Evolutionary conservation across 1,284 basidiomycete genomes (phyloP), one percentile per base, ranked within the genome.

Genomic region (Boletus sp.): DNA sequence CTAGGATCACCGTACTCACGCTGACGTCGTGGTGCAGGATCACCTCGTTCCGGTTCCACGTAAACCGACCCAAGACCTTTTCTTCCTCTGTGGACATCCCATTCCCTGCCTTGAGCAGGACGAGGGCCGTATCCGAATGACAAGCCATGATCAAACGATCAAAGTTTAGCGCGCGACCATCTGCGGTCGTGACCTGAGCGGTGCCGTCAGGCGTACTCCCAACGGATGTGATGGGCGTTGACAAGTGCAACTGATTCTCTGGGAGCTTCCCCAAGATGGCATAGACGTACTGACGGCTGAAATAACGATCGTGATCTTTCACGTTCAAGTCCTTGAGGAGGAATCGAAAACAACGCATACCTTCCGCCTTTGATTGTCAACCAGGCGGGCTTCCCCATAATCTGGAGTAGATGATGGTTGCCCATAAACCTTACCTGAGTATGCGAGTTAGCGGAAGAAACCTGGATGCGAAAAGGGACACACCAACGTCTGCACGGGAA

Each of bases 131-230:
- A 58, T 91, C 84, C 0, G 88, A 85, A 58, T 92, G 89, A 43
- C 77, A 84, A 3, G 88, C 87, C 32, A 93, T 68, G 40, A 92
- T 84, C 46, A 93, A 83, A 60, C 84, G 81, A 65, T 92, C 88
- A 61, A 81, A 91, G 8, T 55, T 54, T 12, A 71, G 60, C 13
- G 67, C 65, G 20, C 66, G 59, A 1, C 78, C 80, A 10, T 65
- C 61, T 13, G 63, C 61, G 0, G 77, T 79, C 10, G 67, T 71
- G 6, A 86, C 57, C 5, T 68, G 49, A 17, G 82, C 70, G 8
- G 53, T 52, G 6, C 56, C 57, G 12, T 49, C 33, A 5, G 44
- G 48, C 7, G 44, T 46, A 13, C 32, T 36, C 13, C 44, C 55
- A 26, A 79, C 57, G 2, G 77, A 70, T 6, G 60, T 59, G 23